Evolutionary conservation across 208 protist genomes (phyloP).

Genomic region (Wallacemonas sp.): DNA sequence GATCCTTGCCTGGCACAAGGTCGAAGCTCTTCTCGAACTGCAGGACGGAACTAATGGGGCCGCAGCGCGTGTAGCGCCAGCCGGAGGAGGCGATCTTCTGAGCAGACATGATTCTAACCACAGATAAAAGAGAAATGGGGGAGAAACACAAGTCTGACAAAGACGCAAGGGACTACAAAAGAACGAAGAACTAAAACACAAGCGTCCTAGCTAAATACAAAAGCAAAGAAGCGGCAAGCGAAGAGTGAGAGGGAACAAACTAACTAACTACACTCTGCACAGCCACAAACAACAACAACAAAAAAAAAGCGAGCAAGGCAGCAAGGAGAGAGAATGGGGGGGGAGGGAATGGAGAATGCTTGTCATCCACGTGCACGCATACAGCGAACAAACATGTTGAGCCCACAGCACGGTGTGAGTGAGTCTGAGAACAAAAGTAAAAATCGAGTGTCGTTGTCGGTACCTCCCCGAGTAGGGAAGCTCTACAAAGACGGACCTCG

Average conservation of each 20-base stretch:
- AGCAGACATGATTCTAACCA: constrained; percentile 33
- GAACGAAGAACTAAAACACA: not conserved
- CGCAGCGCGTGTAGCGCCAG: constrained; percentile 70
- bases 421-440: too few species aligned
- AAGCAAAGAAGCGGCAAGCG: not conserved
- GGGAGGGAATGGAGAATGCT: not conserved
- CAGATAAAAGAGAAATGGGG: constrained; percentile 10
- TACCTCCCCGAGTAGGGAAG: too few species aligned
- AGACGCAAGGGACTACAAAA: not conserved
- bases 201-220: not conserved
- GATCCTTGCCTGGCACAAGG: constrained; percentile 39
- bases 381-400: not conserved
- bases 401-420: not conserved
- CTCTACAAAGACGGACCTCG: too few species aligned
- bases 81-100: constrained; percentile 53
- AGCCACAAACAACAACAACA: constrained; percentile 17
- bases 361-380: not conserved
- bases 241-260: constrained; percentile 3
- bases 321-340: constrained; percentile 1
- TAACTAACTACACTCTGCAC: constrained; percentile 3
- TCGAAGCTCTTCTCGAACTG: constrained; percentile 53
- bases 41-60: constrained; percentile 55
- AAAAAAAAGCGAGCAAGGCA: constrained; percentile 14
- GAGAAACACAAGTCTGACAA: not conserved
- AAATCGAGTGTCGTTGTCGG: too few species aligned